Conservation (phyloP, 768 basidiomycete genomes). For the Tylopilus rubrobrunneus region DNA sequence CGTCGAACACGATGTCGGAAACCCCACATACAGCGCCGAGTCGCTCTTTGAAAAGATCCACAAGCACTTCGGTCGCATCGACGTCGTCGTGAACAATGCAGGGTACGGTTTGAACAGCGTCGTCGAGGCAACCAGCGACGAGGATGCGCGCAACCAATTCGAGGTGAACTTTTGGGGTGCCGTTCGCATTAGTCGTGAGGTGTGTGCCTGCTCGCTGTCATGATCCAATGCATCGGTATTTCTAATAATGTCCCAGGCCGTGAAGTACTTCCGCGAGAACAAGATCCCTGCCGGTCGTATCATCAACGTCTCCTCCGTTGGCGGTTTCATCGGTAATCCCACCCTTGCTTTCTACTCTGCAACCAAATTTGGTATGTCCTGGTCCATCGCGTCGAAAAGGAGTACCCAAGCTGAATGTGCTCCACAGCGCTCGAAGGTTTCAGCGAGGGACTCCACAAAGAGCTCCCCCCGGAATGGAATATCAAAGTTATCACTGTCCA, state of each 20-base stretch:
- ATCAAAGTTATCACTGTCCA: constrained; percentile 23
- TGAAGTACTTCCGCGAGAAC: constrained; percentile 30
- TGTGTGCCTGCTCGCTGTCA: neutral
- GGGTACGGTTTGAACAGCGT: constrained; percentile 22
- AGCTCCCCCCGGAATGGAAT: constrained; percentile 25
- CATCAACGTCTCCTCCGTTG: constrained; percentile 20
- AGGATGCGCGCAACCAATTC: constrained; percentile 25
- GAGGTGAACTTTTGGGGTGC: constrained; percentile 35
- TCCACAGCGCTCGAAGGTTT: constrained; percentile 26
- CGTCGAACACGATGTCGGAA: constrained; percentile 30
- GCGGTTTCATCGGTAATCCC: constrained; percentile 16
- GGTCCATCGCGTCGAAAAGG: too few species aligned
- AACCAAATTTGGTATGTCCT: constrained; percentile 21
- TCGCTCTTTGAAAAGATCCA: constrained; percentile 22
- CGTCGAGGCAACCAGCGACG: constrained; percentile 25
- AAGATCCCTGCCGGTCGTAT: constrained; percentile 22
- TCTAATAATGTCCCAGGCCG: constrained; percentile 11
- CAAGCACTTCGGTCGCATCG: constrained; percentile 28
- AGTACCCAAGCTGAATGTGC: neutral
- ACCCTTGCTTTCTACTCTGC: constrained; percentile 20
- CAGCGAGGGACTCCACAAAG: constrained; percentile 20
- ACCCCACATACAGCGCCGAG: constrained; percentile 11
- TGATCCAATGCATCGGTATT: neutral
- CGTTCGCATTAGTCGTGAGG: constrained; percentile 23
- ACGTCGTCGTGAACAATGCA: constrained; percentile 35